These are phyloP conservation scores for Daldinia grandis DNA, from an alignment of 495 filamentous ascomycete species.

Conservation along the genomic window DNA sequence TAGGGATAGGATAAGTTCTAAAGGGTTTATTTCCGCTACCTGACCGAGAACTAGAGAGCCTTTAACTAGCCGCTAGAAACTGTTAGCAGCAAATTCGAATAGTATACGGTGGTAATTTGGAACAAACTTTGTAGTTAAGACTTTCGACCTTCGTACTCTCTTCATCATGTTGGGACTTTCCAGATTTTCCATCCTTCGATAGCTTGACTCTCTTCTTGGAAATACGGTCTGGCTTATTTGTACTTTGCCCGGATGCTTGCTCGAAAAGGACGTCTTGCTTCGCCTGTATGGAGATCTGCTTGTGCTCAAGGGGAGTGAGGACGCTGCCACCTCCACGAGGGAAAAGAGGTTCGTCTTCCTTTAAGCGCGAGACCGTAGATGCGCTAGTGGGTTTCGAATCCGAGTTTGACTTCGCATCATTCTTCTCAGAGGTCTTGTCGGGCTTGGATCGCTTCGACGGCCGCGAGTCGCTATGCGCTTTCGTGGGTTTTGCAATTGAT, in stretches of 20 bases:
- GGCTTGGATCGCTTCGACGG: slow-evolving; percentile 56
- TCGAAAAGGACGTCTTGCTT: slow-evolving; percentile 94
- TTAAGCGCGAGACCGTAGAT: slow-evolving; percentile 49
- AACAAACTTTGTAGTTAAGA: slow-evolving; percentile 83
- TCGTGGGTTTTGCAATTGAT: slow-evolving; percentile 49
- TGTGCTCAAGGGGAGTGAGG: slow-evolving; percentile 91
- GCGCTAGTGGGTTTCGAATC: slow-evolving; percentile 42
- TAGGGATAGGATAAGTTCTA: slow-evolving; percentile 80
- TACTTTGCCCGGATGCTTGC: slow-evolving; percentile 64
- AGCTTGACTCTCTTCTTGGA: slow-evolving; percentile 60
- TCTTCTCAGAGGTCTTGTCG: slow-evolving; percentile 45
- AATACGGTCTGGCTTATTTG: slow-evolving; percentile 54
- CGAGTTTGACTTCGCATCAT: slow-evolving; percentile 31
- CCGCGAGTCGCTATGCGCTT: slow-evolving; percentile 45
- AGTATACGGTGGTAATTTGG: background rate
- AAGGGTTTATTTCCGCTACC: slow-evolving; percentile 78
- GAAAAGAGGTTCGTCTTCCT: slow-evolving; percentile 86
- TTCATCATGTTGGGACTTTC: slow-evolving; percentile 54
- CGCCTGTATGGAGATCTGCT: slow-evolving; percentile 94
- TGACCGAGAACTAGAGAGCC: slow-evolving; percentile 89
- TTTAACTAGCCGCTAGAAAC: slow-evolving; percentile 72
- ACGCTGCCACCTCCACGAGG: slow-evolving; percentile 92
- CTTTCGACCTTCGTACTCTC: slow-evolving; percentile 78
- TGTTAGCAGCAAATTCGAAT: slow-evolving; percentile 49
- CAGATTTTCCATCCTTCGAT: slow-evolving; percentile 61